phyloP scores from a whole-genome alignment of 2,329 filamentous ascomycete genomes.

The Hypoxylon sp. region DNA sequence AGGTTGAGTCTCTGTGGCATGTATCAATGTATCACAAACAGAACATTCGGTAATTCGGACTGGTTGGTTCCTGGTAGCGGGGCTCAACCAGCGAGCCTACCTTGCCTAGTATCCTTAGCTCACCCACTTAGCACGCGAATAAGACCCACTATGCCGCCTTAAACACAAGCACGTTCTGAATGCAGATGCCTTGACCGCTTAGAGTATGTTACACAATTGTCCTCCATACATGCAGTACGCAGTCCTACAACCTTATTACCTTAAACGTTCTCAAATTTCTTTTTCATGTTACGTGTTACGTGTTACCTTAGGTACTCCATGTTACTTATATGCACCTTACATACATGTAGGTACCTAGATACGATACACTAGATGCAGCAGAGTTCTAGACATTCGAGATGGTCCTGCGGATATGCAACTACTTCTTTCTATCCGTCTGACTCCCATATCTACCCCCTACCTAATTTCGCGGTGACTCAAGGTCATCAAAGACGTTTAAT shows the following conservation, averaged over 20 bases:
- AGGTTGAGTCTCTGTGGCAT: conserved; percentile 4
- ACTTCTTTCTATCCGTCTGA: background rate
- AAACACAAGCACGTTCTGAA: conserved; percentile 28
- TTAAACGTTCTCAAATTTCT: background rate
- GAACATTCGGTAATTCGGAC: conserved; percentile 24
- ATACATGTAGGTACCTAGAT: too few relatives aligned
- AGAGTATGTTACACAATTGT: conserved; percentile 23
- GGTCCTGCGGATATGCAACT: too few relatives aligned
- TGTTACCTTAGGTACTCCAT: too few relatives aligned
- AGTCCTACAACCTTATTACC: background rate
- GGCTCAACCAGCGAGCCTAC: conserved; percentile 1
- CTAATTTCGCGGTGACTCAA: background rate
- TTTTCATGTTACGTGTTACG: background rate
- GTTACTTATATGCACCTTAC: too few relatives aligned
- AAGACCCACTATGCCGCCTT: conserved; percentile 32
- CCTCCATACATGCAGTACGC: background rate
- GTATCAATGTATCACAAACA: background rate
- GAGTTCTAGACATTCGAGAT: background rate
- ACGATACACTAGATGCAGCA: too few relatives aligned
- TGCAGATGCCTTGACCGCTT: conserved; percentile 19
- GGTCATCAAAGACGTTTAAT: background rate
- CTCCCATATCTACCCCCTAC: background rate
- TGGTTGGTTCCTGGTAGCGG: conserved; percentile 31
- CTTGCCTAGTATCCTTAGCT: conserved; percentile 10
- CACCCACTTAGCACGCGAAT: conserved; percentile 31